A percentile compares a stretch with the other conserved stretches of the same genome.
Evolutionary conservation across 768 basidiomycete genomes (phyloP).

Genomic region (Lepiota venenata): DNA sequence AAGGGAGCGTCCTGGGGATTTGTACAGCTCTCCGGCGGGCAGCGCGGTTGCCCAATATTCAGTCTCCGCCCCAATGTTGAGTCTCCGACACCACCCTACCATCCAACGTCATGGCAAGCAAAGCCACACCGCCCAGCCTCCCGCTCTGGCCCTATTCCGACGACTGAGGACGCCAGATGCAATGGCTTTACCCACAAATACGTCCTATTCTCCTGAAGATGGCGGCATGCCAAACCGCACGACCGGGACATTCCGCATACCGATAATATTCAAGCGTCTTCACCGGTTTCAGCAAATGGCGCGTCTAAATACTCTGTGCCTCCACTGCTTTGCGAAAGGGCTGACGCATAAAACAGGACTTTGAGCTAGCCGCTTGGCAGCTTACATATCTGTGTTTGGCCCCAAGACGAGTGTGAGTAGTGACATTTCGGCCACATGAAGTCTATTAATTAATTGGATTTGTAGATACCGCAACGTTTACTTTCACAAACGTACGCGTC

Average conservation of each 20-base stretch:
- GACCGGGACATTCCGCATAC: constrained; percentile 33
- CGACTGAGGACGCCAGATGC: constrained; percentile 29
- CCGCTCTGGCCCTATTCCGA: constrained; percentile 37
- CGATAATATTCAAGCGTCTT: constrained; percentile 76
- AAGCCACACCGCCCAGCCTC: constrained; percentile 6
- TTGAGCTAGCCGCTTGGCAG: constrained; percentile 96
- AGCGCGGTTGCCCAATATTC: constrained; percentile 9
- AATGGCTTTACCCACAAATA: constrained; percentile 38
- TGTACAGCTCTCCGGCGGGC: background rate
- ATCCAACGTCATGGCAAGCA: constrained; percentile 4
- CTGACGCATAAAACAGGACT: constrained; percentile 57
- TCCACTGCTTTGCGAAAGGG: background rate
- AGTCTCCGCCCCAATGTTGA: constrained; percentile 22
- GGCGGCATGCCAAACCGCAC: constrained; percentile 23
- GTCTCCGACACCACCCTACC: constrained; percentile 18
- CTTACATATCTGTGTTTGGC: constrained; percentile 91
- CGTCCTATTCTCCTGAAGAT: constrained; percentile 37
- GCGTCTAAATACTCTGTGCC: constrained; percentile 16
- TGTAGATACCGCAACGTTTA: constrained; percentile 92
- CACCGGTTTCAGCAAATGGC: constrained; percentile 89
- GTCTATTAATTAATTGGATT: constrained; percentile 5
- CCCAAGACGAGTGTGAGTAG: constrained; percentile 81
- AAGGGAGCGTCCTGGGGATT: constrained; percentile 18
- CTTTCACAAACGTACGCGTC: constrained; percentile 85
- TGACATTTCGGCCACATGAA: constrained; percentile 11